These are phyloP conservation scores for Diaporthe sp. DNA, from an alignment of 2,329 filamentous ascomycete genomes.

Conservation along the genomic window DNA sequence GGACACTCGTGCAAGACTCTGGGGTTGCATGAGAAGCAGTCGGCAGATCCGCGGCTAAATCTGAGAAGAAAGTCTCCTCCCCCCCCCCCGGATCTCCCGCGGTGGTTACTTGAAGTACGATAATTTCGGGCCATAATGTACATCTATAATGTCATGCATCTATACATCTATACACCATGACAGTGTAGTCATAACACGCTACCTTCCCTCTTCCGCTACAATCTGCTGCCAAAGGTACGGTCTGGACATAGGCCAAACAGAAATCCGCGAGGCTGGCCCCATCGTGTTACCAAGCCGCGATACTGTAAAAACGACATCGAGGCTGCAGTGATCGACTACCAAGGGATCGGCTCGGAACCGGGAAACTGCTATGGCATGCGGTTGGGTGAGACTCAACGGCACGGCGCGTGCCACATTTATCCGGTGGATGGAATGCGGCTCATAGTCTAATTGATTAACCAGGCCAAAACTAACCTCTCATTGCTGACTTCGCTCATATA, in stretches of 20 bases:
- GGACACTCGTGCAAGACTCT: neutral
- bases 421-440: slow-evolving; percentile 26
- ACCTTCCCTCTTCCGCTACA: neutral
- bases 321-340: slow-evolving; percentile 14
- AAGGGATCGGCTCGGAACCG: slow-evolving; percentile 30
- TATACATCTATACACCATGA: neutral
- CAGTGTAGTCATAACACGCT: neutral
- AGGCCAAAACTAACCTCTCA: neutral
- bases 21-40: neutral
- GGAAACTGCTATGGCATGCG: neutral
- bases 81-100: neutral
- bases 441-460: slow-evolving; percentile 26
- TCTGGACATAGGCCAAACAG: neutral
- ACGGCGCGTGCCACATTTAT: slow-evolving; percentile 31
- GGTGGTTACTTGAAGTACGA: no score
- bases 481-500: slow-evolving; percentile 1
- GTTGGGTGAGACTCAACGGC: slow-evolving; percentile 27
- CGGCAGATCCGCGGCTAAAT: slow-evolving; percentile 28
- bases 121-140: neutral
- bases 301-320: neutral
- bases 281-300: neutral
- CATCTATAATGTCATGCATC: neutral
- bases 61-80: neutral
- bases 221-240: neutral
- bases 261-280: neutral